These are phyloP conservation scores for Linnemannia elongata DNA, from an alignment of 192 early-diverging fungal species.

Conservation along the genomic window DNA sequence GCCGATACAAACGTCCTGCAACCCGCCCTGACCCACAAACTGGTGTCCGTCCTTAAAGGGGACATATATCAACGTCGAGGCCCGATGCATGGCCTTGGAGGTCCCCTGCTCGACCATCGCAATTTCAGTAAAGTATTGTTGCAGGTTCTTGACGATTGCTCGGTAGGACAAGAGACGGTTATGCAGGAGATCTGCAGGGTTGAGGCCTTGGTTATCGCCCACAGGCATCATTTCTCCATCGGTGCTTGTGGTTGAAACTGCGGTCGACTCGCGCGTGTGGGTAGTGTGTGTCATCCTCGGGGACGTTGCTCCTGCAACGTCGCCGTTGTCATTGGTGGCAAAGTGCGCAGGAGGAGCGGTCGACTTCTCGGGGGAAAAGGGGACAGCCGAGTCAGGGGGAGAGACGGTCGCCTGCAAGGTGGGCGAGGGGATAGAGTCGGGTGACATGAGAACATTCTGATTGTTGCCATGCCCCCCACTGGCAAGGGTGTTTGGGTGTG, in stretches of 20 bases:
- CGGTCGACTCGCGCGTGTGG: conserved; percentile 5
- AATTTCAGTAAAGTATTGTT: conserved; percentile 54
- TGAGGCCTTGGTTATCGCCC: conserved; percentile 19
- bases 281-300: neutral
- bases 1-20: conserved; percentile 47
- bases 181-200: conserved; percentile 57
- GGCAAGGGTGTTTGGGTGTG: conserved; percentile 2
- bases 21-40: conserved; percentile 46
- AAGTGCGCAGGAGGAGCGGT: neutral
- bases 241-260: neutral
- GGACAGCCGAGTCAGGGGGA: neutral
- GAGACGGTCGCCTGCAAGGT: neutral
- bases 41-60: conserved; percentile 51
- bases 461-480: neutral
- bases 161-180: conserved; percentile 49
- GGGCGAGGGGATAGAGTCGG: neutral
- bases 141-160: conserved; percentile 48
- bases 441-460: neutral
- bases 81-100: conserved; percentile 36
- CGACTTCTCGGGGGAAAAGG: neutral
- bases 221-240: neutral
- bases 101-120: conserved; percentile 35
- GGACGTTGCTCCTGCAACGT: neutral
- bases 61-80: conserved; percentile 23
- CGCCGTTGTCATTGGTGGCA: neutral